Conservation (phyloP, 177 flowering plant species). For the Vitis hybrid region DNA sequence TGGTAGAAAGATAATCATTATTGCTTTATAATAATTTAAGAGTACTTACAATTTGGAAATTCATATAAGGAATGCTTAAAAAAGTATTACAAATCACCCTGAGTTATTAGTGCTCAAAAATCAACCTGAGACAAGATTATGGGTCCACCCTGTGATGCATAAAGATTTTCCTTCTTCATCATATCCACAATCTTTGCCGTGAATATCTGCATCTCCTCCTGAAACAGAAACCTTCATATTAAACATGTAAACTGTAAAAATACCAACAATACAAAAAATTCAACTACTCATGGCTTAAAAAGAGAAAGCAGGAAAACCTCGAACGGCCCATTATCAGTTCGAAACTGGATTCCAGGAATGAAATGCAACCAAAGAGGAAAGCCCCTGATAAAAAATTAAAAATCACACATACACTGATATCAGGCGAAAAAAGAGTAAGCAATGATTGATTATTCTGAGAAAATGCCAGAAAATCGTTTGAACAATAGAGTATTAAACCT, state of each 20-base stretch:
- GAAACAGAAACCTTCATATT: slow-evolving; percentile 16
- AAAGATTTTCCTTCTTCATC: slow-evolving; percentile 88
- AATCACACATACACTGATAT: not conserved
- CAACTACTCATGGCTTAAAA: not conserved
- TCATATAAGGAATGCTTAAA: not conserved
- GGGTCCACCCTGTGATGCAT: slow-evolving; percentile 97
- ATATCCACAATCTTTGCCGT: slow-evolving; percentile 81
- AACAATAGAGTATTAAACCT: not conserved
- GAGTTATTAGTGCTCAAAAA: not conserved
- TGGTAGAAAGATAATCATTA: slow-evolving; percentile 16
- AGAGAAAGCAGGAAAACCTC: slow-evolving; percentile 44
- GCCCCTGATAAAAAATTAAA: slow-evolving; percentile 52
- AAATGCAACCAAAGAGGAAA: slow-evolving; percentile 98
- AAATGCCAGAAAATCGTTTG: not conserved
- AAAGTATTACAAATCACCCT: not conserved
- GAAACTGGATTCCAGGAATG: slow-evolving; percentile 76
- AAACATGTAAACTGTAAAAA: not conserved
- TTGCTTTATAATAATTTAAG: not conserved
- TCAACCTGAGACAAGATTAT: slow-evolving; percentile 90
- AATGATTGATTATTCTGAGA: not conserved
- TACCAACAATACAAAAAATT: not conserved
- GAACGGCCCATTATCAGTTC: slow-evolving; percentile 91
- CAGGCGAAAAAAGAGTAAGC: not conserved
- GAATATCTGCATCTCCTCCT: slow-evolving; percentile 90
- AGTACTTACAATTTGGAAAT: not conserved